phyloP scores from a whole-genome alignment of 2,329 filamentous ascomycete species.

The Hypoxylon sp. region DNA sequence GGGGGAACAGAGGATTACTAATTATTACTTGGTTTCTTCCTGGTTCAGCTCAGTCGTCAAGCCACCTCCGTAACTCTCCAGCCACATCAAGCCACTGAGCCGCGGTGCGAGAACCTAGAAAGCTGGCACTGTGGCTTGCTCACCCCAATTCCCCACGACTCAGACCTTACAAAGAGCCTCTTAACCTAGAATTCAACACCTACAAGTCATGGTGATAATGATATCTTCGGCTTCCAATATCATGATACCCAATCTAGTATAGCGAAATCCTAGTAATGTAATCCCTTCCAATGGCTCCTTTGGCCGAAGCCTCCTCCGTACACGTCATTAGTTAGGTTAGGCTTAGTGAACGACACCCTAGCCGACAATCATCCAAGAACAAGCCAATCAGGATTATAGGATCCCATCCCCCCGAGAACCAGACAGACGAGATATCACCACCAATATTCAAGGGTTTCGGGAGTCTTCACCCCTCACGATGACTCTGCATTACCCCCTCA shows the following conservation, averaged over 20 bases:
- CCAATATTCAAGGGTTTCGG: neutral
- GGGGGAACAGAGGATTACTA: slow-evolving; percentile 21
- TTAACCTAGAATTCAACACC: neutral
- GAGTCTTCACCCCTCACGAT: slow-evolving; percentile 29
- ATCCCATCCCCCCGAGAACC: slow-evolving; percentile 7
- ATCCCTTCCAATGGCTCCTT: neutral
- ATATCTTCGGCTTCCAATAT: neutral
- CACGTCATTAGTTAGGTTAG: neutral
- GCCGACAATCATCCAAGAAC: slow-evolving; percentile 2
- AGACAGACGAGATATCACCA: neutral
- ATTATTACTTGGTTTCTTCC: neutral
- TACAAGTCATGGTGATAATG: neutral
- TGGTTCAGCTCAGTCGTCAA: neutral
- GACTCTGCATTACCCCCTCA: slow-evolving; percentile 55
- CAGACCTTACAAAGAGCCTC: slow-evolving; percentile 2
- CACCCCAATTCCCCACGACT: neutral
- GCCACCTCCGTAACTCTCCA: slow-evolving; percentile 2
- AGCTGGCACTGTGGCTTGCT: neutral
- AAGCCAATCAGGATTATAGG: slow-evolving; percentile 9
- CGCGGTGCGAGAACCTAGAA: neutral
- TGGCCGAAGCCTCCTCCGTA: neutral
- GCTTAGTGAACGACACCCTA: neutral
- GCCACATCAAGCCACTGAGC: slow-evolving; percentile 19
- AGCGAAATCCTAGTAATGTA: neutral
- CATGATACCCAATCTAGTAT: neutral